Evolutionary conservation across 1,139 yeast genomes (phyloP).

Genomic region (Scheffersomyces stambukii): DNA sequence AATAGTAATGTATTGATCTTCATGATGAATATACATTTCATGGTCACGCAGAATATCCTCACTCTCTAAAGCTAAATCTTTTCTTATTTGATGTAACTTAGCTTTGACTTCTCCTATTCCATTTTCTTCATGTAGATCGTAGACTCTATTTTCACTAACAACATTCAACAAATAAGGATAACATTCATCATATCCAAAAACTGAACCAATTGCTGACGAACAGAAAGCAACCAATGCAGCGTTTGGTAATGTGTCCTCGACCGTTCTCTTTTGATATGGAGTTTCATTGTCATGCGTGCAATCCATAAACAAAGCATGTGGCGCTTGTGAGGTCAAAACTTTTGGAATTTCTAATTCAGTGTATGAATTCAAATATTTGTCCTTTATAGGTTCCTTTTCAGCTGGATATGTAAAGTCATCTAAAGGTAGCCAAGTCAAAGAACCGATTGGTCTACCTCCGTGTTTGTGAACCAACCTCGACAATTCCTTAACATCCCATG

Average conservation of each 20-base stretch:
- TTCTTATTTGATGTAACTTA: conserved; percentile 55
- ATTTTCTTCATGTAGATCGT: conserved; percentile 44
- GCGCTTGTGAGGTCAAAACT: conserved; percentile 60
- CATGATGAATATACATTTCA: conserved; percentile 93
- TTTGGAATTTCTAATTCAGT: conserved; percentile 62
- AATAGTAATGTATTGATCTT: conserved; percentile 86
- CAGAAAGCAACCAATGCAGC: conserved; percentile 94
- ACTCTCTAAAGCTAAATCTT: conserved; percentile 60
- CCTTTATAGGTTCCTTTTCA: conserved; percentile 29
- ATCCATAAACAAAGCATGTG: conserved; percentile 95
- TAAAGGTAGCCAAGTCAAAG: conserved; percentile 72
- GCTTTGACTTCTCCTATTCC: conserved; percentile 77
- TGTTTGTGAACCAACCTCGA: conserved; percentile 85
- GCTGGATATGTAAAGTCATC: conserved; percentile 71
- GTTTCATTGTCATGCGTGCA: conserved; percentile 95
- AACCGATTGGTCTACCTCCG: conserved; percentile 95
- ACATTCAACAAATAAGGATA: conserved; percentile 78
- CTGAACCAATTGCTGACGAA: conserved; percentile 91
- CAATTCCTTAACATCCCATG: conserved; percentile 82
- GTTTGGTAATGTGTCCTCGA: conserved; percentile 90
- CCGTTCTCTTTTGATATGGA: conserved; percentile 84
- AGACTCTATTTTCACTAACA: conserved; percentile 70
- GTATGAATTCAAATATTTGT: conserved; percentile 34
- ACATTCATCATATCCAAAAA: conserved; percentile 90
- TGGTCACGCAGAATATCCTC: conserved; percentile 64